These are phyloP conservation scores for Cordyceps javanica DNA, from an alignment of 2,329 filamentous ascomycete species.

Conservation along the genomic window DNA sequence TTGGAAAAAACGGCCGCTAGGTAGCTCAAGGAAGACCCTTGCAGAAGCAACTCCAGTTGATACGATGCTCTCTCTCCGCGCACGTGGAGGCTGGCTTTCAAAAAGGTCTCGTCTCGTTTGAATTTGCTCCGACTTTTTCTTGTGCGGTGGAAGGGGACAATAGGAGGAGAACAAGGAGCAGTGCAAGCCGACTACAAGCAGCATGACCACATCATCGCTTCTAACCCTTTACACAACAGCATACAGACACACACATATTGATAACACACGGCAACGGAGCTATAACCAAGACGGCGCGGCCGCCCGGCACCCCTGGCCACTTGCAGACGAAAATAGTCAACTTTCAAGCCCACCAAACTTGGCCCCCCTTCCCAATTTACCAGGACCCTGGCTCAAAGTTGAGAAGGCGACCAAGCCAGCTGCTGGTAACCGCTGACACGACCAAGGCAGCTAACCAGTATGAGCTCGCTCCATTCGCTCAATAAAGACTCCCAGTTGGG, in stretches of 20 bases:
- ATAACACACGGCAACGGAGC: not conserved
- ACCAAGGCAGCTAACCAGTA: not conserved
- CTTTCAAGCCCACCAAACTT: not conserved
- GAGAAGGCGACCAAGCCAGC: too few species aligned
- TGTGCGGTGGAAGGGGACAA: too few species aligned
- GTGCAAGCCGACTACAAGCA: too few species aligned
- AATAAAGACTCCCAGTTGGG: too few species aligned
- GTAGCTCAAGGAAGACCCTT: not conserved
- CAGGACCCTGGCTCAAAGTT: not conserved
- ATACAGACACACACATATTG: not conserved
- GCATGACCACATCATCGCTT: not conserved
- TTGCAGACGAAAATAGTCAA: not conserved
- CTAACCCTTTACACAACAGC: not conserved
- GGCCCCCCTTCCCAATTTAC: too few species aligned
- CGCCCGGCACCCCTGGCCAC: not conserved
- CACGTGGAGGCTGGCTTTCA: too few species aligned
- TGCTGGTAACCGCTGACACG: not conserved
- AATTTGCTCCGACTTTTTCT: too few species aligned
- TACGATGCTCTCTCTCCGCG: too few species aligned
- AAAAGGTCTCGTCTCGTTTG: not conserved
- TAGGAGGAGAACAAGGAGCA: not conserved
- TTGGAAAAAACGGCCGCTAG: not conserved
- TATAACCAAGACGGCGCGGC: constrained; percentile 8
- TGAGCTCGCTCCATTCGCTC: not conserved
- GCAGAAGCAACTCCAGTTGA: not conserved